These are phyloP conservation scores for Vinca major DNA, from an alignment of 305 asterid species.

Conservation along the genomic window DNA sequence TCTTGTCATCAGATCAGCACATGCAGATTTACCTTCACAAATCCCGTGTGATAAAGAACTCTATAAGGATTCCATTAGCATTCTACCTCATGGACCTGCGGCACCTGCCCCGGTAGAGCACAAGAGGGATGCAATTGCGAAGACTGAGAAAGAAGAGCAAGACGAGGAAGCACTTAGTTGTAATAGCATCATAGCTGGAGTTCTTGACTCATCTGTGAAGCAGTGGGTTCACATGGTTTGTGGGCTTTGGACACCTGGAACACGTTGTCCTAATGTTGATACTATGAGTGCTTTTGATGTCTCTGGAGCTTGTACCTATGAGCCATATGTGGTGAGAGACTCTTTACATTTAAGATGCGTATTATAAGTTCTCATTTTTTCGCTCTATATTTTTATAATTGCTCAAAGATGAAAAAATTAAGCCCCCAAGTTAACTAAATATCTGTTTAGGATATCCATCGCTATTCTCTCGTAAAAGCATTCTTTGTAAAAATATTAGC, in stretches of 20 bases:
- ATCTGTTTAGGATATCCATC: not conserved
- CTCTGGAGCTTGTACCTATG: slow-evolving; percentile 20
- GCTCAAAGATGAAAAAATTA: not conserved
- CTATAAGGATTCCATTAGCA: slow-evolving; percentile 7
- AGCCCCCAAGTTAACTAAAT: not conserved
- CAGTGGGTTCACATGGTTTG: slow-evolving; percentile 35
- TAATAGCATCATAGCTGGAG: slow-evolving; percentile 20
- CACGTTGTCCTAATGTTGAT: slow-evolving; percentile 24
- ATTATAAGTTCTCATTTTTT: not conserved
- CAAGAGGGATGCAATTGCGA: too few species aligned
- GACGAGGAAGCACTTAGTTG: not conserved
- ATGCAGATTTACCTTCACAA: slow-evolving; percentile 8
- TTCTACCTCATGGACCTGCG: slow-evolving; percentile 6
- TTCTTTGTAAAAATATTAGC: not conserved
- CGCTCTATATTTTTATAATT: not conserved
- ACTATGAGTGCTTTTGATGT: slow-evolving; percentile 33
- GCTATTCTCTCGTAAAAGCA: not conserved
- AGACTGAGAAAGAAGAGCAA: too few species aligned
- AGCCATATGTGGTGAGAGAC: slow-evolving; percentile 19
- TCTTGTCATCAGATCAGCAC: slow-evolving; percentile 15
- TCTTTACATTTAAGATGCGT: not conserved
- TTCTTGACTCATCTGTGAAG: slow-evolving; percentile 22
- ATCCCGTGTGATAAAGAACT: slow-evolving; percentile 6
- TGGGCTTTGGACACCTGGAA: slow-evolving; percentile 33
- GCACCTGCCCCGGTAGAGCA: not conserved